phyloP scores from a whole-genome alignment of 805 yeast genomes.

The Candida mattraensis region DNA sequence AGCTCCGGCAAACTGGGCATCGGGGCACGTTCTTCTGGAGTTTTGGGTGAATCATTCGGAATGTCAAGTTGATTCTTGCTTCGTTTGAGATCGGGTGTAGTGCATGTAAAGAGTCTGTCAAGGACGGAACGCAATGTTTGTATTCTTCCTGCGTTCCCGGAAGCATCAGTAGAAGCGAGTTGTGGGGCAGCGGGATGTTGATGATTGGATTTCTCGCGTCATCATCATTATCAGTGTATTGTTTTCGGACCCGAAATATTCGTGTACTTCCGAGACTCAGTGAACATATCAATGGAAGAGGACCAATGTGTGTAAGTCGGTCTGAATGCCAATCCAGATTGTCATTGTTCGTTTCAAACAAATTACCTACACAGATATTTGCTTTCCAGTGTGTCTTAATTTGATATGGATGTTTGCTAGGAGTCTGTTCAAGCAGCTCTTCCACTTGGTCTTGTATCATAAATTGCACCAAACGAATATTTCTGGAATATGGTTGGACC shows the following conservation, averaged over 20 bases:
- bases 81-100: conserved; percentile 49
- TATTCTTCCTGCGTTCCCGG: conserved; percentile 78
- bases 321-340: conserved; percentile 78
- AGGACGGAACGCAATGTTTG: conserved; percentile 62
- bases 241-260: conserved; percentile 57
- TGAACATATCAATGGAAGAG: conserved; percentile 66
- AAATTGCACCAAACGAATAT: conserved; percentile 41
- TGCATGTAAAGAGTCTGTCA: conserved; percentile 36
- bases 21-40: conserved; percentile 39
- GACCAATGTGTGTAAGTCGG: conserved; percentile 69
- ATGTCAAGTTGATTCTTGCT: conserved; percentile 63
- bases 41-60: conserved; percentile 49
- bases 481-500: conserved; percentile 23
- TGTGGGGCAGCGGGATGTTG: conserved; percentile 67
- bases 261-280: conserved; percentile 69
- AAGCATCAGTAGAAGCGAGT: conserved; percentile 68
- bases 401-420: conserved; percentile 38
- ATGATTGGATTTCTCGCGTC: conserved; percentile 36
- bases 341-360: conserved; percentile 48
- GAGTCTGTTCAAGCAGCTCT: conserved; percentile 26
- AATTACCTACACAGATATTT: conserved; percentile 55
- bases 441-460: conserved; percentile 40
- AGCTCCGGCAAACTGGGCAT: conserved; percentile 40
- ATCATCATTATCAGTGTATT: conserved; percentile 24
- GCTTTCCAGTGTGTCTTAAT: conserved; percentile 46